These are phyloP conservation scores for Citeromyces matritensis DNA, from an alignment of 805 yeast species.

Conservation along the genomic window DNA sequence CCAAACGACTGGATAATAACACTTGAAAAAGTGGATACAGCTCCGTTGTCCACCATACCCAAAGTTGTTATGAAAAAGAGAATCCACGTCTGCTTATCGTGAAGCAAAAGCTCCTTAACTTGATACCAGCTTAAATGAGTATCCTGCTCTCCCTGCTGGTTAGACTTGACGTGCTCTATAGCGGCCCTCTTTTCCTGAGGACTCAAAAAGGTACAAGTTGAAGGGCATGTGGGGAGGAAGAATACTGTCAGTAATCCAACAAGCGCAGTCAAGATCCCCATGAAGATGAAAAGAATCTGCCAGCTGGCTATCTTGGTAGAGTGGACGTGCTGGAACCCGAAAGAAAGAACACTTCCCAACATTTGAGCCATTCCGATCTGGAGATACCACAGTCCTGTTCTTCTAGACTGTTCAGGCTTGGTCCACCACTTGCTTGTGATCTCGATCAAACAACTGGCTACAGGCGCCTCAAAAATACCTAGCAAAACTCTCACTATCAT, in stretches of 20 bases:
- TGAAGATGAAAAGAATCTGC: constrained; percentile 38
- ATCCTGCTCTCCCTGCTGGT: constrained; percentile 19
- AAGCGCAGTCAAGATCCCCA: constrained; percentile 32
- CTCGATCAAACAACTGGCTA: constrained; percentile 8
- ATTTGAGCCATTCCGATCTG: neutral
- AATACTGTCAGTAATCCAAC: too few species aligned
- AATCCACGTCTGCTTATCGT: too few species aligned
- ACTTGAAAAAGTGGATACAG: constrained; percentile 8
- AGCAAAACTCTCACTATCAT: constrained; percentile 18
- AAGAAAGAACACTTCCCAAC: constrained; percentile 13
- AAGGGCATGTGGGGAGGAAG: too few species aligned
- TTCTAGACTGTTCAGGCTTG: neutral
- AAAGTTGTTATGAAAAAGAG: too few species aligned
- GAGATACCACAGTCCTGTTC: neutral
- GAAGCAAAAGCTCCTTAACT: constrained; percentile 10
- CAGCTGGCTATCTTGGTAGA: constrained; percentile 27
- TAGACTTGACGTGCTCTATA: constrained; percentile 14
- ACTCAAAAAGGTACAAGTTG: too few species aligned
- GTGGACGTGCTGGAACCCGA: constrained; percentile 17
- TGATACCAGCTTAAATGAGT: constrained; percentile 12
- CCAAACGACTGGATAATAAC: constrained; percentile 15
- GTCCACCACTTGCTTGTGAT: neutral
- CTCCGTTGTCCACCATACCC: too few species aligned
- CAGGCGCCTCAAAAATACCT: constrained; percentile 19
- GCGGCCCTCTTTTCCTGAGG: constrained; percentile 20